Evolutionary conservation across 2,329 filamentous ascomycete genomes (phyloP), one percentile per base, ranked within the genome.

Genomic region (Aschersonia sp.): DNA sequence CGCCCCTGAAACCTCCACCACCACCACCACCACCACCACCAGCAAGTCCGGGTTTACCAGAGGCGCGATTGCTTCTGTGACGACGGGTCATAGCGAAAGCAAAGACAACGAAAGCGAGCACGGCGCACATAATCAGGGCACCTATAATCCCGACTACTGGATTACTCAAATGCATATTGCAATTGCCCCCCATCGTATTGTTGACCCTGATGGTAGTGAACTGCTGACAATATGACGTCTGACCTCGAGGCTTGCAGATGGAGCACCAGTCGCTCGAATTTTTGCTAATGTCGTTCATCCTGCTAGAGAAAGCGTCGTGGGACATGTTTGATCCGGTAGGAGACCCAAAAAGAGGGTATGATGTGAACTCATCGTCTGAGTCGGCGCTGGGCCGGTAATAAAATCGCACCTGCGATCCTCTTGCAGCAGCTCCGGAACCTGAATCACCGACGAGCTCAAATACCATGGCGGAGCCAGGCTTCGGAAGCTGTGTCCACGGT

Each of bases 391-490:
- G 69, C 33, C 72, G 70, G 62, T 78, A 80, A 4, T 73, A 58
- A 57, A 81, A 77, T n/a, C 76, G 71, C 5, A 81, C 69, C 49
- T 62, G 67, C 12, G 79, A 61, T 22, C 72, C 64, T 8, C 64
- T 56, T 0, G 54, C 48, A 2, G 52, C 44, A 50, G 30, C 30
- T 53, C 52, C 41, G 53, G 46, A 46, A 50, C 30, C n/a, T 14
- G 9, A 37, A 12, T 60, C 52, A 9, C 62, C 60, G 35, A 69
- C 60, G 14, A 81, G 61, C 65, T 95, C 88, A 58, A 92, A 88
- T 0, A 76, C 69, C 73, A 94, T 82, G 41, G 78, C 75, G 1
- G 80, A 81, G 0, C 87, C 87, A 39, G 87, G 86, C 53, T 81
- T 73, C 0, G 84, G 80, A 11, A 79, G 50, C 2, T 50, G 52